Percentiles rank a stretch among this genome's conserved stretches.
Conservation (phyloP, 2,329 filamentous ascomycete species). For the Hymenoscyphus salicellus region DNA sequence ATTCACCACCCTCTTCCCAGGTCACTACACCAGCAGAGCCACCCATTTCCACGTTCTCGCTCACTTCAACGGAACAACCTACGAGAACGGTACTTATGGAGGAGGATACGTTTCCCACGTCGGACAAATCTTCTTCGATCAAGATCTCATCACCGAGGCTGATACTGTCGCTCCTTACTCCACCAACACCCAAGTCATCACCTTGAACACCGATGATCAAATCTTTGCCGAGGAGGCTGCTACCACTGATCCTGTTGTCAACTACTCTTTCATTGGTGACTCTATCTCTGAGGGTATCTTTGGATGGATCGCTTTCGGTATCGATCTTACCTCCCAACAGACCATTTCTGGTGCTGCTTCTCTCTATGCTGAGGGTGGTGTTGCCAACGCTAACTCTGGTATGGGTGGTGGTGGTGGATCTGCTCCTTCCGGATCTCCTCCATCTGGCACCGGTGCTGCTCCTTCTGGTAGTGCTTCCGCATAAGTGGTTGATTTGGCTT, state of each 20-base stretch:
- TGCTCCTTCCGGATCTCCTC: too few relatives aligned
- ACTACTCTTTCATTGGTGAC: conserved; percentile 57
- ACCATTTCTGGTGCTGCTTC: background rate
- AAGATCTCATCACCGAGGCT: conserved; percentile 52
- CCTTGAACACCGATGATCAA: conserved; percentile 47
- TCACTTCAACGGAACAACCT: conserved; percentile 40
- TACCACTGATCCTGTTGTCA: conserved; percentile 50
- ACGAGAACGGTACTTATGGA: conserved; percentile 47
- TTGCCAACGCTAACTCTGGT: background rate
- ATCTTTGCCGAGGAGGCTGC: conserved; percentile 48
- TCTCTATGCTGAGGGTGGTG: conserved; percentile 1
- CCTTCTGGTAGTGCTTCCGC: too few relatives aligned
- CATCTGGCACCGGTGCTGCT: too few relatives aligned
- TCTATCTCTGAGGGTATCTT: conserved; percentile 50
- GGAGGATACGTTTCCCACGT: conserved; percentile 55
- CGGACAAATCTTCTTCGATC: conserved; percentile 64
- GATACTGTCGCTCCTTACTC: conserved; percentile 47
- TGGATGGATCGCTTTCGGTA: conserved; percentile 51
- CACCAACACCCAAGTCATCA: conserved; percentile 46
- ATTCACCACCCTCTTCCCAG: conserved; percentile 44
- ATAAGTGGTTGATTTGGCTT: too few relatives aligned
- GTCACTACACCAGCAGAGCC: conserved; percentile 45
- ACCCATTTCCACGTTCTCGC: conserved; percentile 50
- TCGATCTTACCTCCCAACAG: conserved; percentile 13
- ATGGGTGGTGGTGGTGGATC: background rate